Percentiles rank a stretch among this genome's conserved stretches.
Evolutionary conservation across 129 eudicot genomes (phyloP).

Genomic region (Mikania micrantha): DNA sequence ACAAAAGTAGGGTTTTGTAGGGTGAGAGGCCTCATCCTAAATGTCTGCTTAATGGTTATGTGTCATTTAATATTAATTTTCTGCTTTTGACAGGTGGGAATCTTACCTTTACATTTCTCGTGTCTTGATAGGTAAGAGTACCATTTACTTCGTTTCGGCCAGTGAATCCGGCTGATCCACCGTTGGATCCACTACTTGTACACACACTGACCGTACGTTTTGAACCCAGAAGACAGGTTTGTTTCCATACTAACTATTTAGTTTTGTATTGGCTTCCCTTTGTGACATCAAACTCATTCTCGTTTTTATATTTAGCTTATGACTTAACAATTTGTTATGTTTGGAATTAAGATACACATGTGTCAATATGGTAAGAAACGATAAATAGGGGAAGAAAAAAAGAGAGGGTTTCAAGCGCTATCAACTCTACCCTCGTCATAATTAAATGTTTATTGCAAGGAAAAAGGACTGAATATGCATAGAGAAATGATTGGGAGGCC

Average conservation of each 20-base stretch:
- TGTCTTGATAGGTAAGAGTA: slow-evolving; percentile 71
- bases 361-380: too few species aligned
- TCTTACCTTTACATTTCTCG: slow-evolving; percentile 10
- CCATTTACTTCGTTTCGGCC: slow-evolving; percentile 94
- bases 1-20: slow-evolving; percentile 98
- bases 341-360: neutral
- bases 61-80: slow-evolving; percentile 3
- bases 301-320: neutral
- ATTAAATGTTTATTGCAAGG: too few species aligned
- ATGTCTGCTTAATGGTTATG: neutral
- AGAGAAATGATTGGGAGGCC: too few species aligned
- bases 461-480: too few species aligned
- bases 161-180: slow-evolving; percentile 87
- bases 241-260: neutral
- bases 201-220: slow-evolving; percentile 91
- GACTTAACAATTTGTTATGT: neutral
- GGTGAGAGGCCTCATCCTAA: slow-evolving; percentile 38
- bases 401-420: too few species aligned
- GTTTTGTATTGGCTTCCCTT: neutral
- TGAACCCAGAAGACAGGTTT: slow-evolving; percentile 94
- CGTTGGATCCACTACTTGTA: slow-evolving; percentile 91
- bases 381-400: too few species aligned
- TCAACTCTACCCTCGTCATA: neutral
- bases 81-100: slow-evolving; percentile 16
- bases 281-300: neutral